phyloP scores from a whole-genome alignment of 225 moss, liverwort and hornwort species.

The Asterella californica region DNA sequence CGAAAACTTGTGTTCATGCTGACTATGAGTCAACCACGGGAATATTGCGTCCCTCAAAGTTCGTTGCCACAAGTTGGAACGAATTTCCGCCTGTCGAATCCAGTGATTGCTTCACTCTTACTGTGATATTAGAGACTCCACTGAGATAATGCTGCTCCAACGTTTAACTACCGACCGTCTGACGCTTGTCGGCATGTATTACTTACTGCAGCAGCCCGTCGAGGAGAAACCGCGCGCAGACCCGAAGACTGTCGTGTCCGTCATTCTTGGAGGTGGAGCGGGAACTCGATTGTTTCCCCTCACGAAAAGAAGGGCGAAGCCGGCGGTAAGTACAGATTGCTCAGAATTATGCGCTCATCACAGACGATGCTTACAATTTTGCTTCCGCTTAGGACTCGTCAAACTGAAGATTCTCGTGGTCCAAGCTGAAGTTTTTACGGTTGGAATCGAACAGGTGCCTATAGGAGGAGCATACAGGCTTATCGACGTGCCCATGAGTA shows the following conservation, averaged over 20 bases:
- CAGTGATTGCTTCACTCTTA: not conserved
- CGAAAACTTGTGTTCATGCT: not conserved
- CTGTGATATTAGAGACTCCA: not conserved
- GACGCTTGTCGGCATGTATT: not conserved
- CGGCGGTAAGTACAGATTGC: constrained; percentile 21
- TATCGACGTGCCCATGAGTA: constrained; percentile 35
- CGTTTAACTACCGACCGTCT: not conserved
- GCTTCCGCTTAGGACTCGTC: too few relatives aligned
- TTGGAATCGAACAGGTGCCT: constrained; percentile 20
- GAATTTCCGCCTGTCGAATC: not conserved
- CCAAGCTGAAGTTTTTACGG: not conserved
- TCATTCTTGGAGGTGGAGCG: constrained; percentile 46
- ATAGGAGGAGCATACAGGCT: constrained; percentile 36
- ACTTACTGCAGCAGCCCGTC: constrained; percentile 24
- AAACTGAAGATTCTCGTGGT: not conserved
- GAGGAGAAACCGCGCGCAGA: constrained; percentile 31
- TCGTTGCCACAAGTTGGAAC: not conserved
- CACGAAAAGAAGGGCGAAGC: constrained; percentile 38
- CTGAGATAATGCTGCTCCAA: not conserved
- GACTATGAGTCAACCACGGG: not conserved
- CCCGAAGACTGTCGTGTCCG: constrained; percentile 38
- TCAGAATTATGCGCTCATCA: not conserved
- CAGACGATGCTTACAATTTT: too few relatives aligned
- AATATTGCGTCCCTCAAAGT: not conserved
- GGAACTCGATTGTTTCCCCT: constrained; percentile 41